Evolutionary conservation across 257 asterid genomes (phyloP).

Genomic region (Coffea canephora): DNA sequence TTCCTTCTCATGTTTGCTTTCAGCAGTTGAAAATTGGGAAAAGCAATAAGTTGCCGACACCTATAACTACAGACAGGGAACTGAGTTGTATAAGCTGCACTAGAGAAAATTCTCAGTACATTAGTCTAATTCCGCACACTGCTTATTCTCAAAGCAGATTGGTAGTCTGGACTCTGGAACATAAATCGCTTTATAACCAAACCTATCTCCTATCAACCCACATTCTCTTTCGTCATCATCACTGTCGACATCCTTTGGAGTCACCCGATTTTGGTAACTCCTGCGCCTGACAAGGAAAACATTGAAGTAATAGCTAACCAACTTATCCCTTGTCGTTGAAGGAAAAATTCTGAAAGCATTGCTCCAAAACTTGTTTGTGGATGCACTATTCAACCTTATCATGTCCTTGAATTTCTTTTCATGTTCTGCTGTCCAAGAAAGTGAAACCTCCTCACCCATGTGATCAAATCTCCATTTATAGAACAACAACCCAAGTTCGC

Average conservation of each 20-base stretch:
- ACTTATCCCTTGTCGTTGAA: conserved; percentile 43
- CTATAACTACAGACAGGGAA: not conserved
- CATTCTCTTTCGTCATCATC: conserved; percentile 75
- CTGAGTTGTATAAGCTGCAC: not conserved
- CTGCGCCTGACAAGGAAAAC: conserved; percentile 58
- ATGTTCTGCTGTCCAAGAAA: conserved; percentile 71
- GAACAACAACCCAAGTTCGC: conserved; percentile 50
- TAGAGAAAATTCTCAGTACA: conserved; percentile 13
- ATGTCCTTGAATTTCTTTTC: conserved; percentile 52
- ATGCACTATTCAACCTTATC: conserved; percentile 29
- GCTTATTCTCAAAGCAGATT: conserved; percentile 48
- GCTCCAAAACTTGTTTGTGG: conserved; percentile 45
- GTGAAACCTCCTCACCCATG: conserved; percentile 92
- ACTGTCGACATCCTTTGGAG: conserved; percentile 65
- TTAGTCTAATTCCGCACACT: conserved; percentile 44
- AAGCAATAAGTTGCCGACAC: conserved; percentile 11
- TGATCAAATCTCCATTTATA: conserved; percentile 53
- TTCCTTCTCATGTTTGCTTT: not conserved
- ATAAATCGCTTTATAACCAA: conserved; percentile 50
- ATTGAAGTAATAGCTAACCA: conserved; percentile 79
- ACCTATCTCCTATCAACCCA: conserved; percentile 64
- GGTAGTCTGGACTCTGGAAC: conserved; percentile 31
- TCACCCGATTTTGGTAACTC: conserved; percentile 72
- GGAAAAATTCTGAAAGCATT: conserved; percentile 40
- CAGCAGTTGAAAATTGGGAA: conserved; percentile 20